Base-by-base conservation (phyloP, 768 basidiomycete genomes). In the Megacollybia marginata region DNA sequence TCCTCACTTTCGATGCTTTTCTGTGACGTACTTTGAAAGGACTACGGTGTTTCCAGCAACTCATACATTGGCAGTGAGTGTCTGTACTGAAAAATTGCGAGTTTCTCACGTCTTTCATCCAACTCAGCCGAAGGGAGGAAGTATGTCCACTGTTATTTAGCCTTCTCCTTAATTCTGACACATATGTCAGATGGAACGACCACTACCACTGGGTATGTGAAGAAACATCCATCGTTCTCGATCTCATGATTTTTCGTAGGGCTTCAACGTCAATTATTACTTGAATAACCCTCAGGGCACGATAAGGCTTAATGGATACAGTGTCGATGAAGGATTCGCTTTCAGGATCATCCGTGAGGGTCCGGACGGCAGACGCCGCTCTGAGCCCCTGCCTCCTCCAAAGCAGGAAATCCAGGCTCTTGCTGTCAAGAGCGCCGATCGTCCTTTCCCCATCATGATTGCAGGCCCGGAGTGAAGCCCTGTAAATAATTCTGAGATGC, bases 191-290 rank as follows among this genome's bases (percentile, higher is more conserved):
- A 45, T 45, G 12, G 4, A 45, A 45, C 23, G 44, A n/a, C 44
- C 44, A 45, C 44, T 45, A 45, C 28, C n/a, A 45, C 28, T 45
- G 44, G 44, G 44, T 45, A 23, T 16, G 44, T 45, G n/a, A 23
- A 7, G 44, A 45, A 45, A n/a, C 7, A 23, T 16, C 15, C 38
- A 31, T 31, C 8, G 5, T n/a, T n/a, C 15, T 31, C 5, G 5
- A n/a, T 45, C 28, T 23, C 28, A 23, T 16, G 28, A 7, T 15
- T 45, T n/a, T 23, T 16, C 44, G 12, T 23, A 45, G 44, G 44
- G 5, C 44, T 16, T 5, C n/a, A 16, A n/a, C 44, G 5, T n/a
- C 44, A 45, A 45, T 23, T 4, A 4, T 15, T 31, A 16, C n/a
- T 45, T 45, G 44, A 45, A 45, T 13, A 18, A 45, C 28, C 44